Conservation (phyloP, 163 green algal genomes). For the Coccomyxa subellipsoidea region DNA sequence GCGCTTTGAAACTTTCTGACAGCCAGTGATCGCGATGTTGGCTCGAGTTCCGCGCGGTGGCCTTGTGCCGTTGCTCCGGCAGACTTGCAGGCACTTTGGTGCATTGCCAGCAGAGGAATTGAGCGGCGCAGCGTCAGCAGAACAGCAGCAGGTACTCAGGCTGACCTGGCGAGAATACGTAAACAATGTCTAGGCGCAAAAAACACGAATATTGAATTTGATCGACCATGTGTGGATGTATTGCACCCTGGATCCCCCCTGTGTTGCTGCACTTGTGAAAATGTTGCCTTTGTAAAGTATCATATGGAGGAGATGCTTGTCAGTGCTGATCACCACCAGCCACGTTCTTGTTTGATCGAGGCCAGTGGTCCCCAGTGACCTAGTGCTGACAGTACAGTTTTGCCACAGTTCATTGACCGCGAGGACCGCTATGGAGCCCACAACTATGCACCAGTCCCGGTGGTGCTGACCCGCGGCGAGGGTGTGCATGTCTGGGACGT, state of each 20-base stretch:
- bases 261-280: no score
- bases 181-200: no score
- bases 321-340: no score
- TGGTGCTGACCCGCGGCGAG: slow-evolving; percentile 76
- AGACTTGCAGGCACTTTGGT: neutral
- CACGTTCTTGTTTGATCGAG: no score
- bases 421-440: slow-evolving; percentile 88
- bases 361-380: no score
- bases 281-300: no score
- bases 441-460: slow-evolving; percentile 90
- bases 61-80: neutral
- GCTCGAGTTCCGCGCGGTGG: neutral
- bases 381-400: no score
- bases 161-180: neutral
- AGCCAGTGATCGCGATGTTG: neutral
- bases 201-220: no score
- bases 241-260: no score
- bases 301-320: no score
- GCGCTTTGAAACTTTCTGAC: no score
- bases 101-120: neutral
- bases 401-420: slow-evolving; percentile 76
- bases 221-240: no score
- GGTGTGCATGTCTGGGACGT: slow-evolving; percentile 89
- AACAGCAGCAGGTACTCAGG: neutral
- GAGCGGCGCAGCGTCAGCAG: neutral